Evolutionary conservation across 768 basidiomycete genomes (phyloP), one percentile per base, ranked within the genome.

Genomic region (Tylopilus vinaceipallidus): DNA sequence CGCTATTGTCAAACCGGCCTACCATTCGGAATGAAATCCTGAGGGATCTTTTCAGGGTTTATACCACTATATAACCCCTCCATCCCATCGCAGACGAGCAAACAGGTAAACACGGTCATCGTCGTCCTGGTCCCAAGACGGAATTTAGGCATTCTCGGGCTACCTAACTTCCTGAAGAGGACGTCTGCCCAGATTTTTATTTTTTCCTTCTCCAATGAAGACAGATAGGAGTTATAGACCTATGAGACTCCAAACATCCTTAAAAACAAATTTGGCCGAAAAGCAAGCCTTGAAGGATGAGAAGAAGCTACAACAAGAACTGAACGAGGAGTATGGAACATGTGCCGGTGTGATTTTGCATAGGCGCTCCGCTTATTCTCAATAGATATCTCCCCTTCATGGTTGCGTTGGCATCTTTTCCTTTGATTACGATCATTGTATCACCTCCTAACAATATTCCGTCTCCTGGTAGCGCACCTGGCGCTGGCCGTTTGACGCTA

Each of bases 181-280:
- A 66, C 34, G 1, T 53, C 41, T 8, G 42, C 57, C 39, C 68
- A 64, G 10, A 68, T 59, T 20, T n/a, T n/a, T n/a, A n/a, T n/a
- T n/a, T 51, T 66, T 39, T 66, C 61, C 23, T 63, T 63, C 45
- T 77, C 74, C 60, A 77, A 54, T 0, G 64, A 66, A 8, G 69
- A 68, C 24, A 72, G 62, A 39, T 62, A 72, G 1, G 66, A 61
- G 35, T 72, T 72, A 45, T 72, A 70, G 1, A 16, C 46, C 70
- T 70, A 72, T 1, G 70, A 72, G 2, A 62, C 61, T 4, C 53
- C 63, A 16, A 72, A 59, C 1, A 68, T 55, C 1, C 47, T 35
- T 22, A 71, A 46, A 48, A 71, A 72, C 65, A 71, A 34, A 68
- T 47, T 43, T 72, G 70, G 13, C 71, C 70, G 6, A 71, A 70